These are phyloP conservation scores for Penicillium pulvis DNA, from an alignment of 495 filamentous ascomycete species.

Conservation along the genomic window DNA sequence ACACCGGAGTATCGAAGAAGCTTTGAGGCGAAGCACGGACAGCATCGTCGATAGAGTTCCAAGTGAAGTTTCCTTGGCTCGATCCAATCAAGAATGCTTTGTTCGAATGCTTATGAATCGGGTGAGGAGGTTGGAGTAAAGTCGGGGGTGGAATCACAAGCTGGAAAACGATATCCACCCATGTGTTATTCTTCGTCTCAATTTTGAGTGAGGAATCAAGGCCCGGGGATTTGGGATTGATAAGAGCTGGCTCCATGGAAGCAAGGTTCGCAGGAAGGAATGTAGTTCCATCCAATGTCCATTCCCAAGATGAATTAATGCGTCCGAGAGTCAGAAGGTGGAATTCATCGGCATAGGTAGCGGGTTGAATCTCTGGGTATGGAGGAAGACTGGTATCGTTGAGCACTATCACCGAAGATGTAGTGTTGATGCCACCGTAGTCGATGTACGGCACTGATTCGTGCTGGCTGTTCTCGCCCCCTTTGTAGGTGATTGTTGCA, in stretches of 20 bases:
- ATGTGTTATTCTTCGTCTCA: constrained; percentile 47
- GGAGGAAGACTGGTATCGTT: constrained; percentile 32
- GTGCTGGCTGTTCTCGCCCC: constrained; percentile 8
- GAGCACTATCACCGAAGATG: constrained; percentile 34
- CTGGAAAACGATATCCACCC: constrained; percentile 55
- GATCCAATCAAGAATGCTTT: constrained; percentile 45
- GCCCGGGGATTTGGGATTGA: constrained; percentile 23
- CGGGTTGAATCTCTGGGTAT: constrained; percentile 36
- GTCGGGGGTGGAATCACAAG: constrained; percentile 19
- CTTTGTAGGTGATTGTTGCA: constrained; percentile 34
- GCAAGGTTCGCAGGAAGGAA: constrained; percentile 21
- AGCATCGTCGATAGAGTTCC: constrained; percentile 45
- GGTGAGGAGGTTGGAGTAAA: constrained; percentile 39
- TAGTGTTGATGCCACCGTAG: constrained; percentile 38
- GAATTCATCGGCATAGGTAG: constrained; percentile 35
- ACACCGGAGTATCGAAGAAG: constrained; percentile 50
- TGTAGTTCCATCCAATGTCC: constrained; percentile 38
- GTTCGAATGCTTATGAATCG: constrained; percentile 59
- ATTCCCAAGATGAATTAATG: constrained; percentile 39
- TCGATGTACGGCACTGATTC: constrained; percentile 38
- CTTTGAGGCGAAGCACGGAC: constrained; percentile 31
- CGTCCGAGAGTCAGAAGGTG: constrained; percentile 38
- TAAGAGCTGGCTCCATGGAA: constrained; percentile 35
- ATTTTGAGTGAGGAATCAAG: constrained; percentile 38
- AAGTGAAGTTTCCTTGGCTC: constrained; percentile 44